A percentile compares a stretch with the other conserved stretches of the same genome.
phyloP scores from a whole-genome alignment of 352 stramenopile genomes.

The Pythium insidiosum region DNA sequence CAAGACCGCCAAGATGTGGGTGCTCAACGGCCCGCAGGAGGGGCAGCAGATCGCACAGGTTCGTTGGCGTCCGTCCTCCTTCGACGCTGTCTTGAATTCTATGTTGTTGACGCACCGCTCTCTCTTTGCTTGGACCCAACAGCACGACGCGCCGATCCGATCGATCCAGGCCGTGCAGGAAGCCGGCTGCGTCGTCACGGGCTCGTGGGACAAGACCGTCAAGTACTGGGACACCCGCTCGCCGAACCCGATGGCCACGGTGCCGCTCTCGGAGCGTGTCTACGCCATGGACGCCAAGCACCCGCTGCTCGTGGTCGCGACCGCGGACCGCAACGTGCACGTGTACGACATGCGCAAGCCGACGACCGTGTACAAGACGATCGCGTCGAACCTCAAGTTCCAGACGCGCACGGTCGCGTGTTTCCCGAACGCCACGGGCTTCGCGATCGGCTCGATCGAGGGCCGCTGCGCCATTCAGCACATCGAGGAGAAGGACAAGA shows the following conservation, averaged over 20 bases:
- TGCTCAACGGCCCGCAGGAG: slow-evolving; percentile 65
- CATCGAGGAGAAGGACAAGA: slow-evolving; percentile 78
- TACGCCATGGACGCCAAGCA: slow-evolving; percentile 94
- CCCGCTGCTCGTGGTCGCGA: slow-evolving; percentile 92
- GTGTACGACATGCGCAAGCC: slow-evolving; percentile 83
- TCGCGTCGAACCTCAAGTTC: slow-evolving; percentile 81
- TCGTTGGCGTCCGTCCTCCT: no score
- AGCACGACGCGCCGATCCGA: slow-evolving; percentile 91
- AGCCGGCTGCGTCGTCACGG: slow-evolving; percentile 88
- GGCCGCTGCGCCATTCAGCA: slow-evolving; percentile 88
- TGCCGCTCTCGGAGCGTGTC: slow-evolving; percentile 90
- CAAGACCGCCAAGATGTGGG: slow-evolving; percentile 95
- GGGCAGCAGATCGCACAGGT: slow-evolving; percentile 77
- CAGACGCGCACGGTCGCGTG: slow-evolving; percentile 84
- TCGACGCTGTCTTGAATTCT: no score
- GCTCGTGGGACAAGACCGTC: slow-evolving; percentile 92
- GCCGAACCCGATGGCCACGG: slow-evolving; percentile 76
- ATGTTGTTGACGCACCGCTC: neutral
- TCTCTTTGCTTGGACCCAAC: neutral
- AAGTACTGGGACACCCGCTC: slow-evolving; percentile 96
- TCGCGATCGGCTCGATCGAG: slow-evolving; percentile 88
- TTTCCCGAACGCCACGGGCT: slow-evolving; percentile 86
- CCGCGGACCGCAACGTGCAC: slow-evolving; percentile 85
- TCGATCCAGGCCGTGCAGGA: slow-evolving; percentile 79
- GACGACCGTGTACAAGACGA: slow-evolving; percentile 83